Percentiles rank a stretch among this genome's conserved stretches.
Conservation (phyloP, 75 land plant species). For the Cupressus sempervirens region DNA sequence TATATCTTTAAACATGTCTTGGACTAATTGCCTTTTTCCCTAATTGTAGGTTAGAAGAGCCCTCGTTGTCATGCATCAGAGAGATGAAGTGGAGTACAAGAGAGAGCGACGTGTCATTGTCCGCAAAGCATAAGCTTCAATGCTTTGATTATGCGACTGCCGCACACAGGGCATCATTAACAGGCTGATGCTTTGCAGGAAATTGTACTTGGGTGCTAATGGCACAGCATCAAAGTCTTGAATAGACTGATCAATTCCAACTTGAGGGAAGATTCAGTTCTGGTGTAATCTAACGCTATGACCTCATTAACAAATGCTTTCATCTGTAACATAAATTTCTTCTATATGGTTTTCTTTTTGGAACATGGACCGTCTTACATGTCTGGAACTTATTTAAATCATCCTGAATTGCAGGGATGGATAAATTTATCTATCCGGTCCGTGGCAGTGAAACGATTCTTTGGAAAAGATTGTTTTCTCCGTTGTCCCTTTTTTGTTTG, state of each 20-base stretch:
- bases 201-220: not conserved
- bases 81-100: too few relatives aligned
- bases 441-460: not conserved
- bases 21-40: not conserved
- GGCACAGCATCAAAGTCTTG: not conserved
- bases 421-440: not conserved
- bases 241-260: not conserved
- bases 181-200: not conserved
- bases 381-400: not conserved
- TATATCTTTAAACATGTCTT: not conserved
- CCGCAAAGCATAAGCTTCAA: too few relatives aligned
- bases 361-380: not conserved
- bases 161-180: too few relatives aligned
- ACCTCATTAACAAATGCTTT: not conserved
- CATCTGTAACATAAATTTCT: not conserved
- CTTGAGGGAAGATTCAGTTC: not conserved
- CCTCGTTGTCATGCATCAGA: conserved; percentile 25
- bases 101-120: too few relatives aligned
- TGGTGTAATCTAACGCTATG: not conserved
- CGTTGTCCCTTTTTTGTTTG: too few relatives aligned
- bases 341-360: not conserved
- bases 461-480: not conserved
- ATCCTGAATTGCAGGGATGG: not conserved
- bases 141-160: too few relatives aligned
- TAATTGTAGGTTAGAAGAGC: conserved; percentile 82